Conservation (phyloP, 1,284 basidiomycete species). For the Volvariella volvacea region DNA sequence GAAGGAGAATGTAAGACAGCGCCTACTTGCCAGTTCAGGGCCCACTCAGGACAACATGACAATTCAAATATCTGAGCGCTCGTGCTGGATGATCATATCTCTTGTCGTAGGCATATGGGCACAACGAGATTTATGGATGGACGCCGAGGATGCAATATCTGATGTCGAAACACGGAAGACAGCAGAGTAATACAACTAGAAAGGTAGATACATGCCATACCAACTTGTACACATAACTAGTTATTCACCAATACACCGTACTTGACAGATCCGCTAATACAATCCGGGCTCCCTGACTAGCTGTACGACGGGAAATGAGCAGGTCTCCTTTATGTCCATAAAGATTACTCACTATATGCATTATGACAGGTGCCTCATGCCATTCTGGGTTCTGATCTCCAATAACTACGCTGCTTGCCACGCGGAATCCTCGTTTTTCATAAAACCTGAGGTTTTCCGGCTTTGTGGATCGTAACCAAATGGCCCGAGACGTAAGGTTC, state of each 20-base stretch:
- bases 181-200: too few species aligned
- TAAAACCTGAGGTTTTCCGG: slow-evolving; percentile 16
- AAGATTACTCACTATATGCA: slow-evolving; percentile 14
- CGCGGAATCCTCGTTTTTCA: slow-evolving; percentile 16
- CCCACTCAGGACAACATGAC: slow-evolving; percentile 7
- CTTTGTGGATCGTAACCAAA: slow-evolving; percentile 14
- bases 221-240: too few species aligned
- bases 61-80: slow-evolving; percentile 37
- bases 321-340: too few species aligned
- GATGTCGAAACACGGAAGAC: neutral
- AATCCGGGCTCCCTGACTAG: too few species aligned
- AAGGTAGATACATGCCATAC: too few species aligned
- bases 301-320: too few species aligned
- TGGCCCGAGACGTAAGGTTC: slow-evolving; percentile 11
- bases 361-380: slow-evolving; percentile 13
- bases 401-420: slow-evolving; percentile 11
- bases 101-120: slow-evolving; percentile 76
- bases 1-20: slow-evolving; percentile 25
- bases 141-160: slow-evolving; percentile 46
- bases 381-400: slow-evolving; percentile 18
- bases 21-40: slow-evolving; percentile 3
- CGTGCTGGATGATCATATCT: slow-evolving; percentile 83
- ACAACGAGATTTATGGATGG: slow-evolving; percentile 81
- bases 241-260: too few species aligned
- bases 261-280: too few species aligned